phyloP scores from a whole-genome alignment of 768 basidiomycete genomes.

The Coprinopsis strossmayeri region DNA sequence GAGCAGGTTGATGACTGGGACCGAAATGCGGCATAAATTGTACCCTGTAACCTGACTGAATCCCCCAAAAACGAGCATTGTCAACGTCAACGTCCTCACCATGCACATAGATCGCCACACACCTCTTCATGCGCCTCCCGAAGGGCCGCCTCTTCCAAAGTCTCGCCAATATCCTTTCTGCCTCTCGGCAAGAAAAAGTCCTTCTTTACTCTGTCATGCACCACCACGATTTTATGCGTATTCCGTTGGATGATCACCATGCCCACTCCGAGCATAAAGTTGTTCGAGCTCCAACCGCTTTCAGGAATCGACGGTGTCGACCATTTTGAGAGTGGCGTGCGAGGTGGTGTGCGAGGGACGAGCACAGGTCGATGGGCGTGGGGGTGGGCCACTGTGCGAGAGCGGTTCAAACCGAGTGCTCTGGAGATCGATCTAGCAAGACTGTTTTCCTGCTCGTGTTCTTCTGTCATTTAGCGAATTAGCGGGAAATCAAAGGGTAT shows the following conservation, averaged over 20 bases:
- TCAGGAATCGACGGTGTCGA: slow-evolving; percentile 38
- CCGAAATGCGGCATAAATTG: slow-evolving; percentile 39
- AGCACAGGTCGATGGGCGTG: neutral
- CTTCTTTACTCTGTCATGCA: slow-evolving; percentile 31
- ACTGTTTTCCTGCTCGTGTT: no score
- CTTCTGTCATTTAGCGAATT: no score
- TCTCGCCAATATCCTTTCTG: slow-evolving; percentile 62
- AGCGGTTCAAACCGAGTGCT: neutral
- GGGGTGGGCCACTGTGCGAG: neutral
- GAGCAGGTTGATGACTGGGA: slow-evolving; percentile 33
- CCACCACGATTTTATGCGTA: slow-evolving; percentile 45
- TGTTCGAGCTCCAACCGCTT: slow-evolving; percentile 38
- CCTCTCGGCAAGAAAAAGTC: slow-evolving; percentile 61
- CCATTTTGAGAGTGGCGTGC: slow-evolving; percentile 23
- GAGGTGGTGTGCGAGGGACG: neutral
- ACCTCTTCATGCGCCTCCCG: slow-evolving; percentile 69
- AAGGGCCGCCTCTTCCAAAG: slow-evolving; percentile 49
- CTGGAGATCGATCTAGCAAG: no score
- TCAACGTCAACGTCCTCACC: neutral
- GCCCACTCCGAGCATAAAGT: slow-evolving; percentile 55
- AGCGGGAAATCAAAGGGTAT: no score
- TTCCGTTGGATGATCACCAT: slow-evolving; percentile 60
- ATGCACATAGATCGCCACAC: slow-evolving; percentile 7
- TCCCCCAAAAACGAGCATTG: neutral
- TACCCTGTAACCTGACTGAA: slow-evolving; percentile 44